These are phyloP conservation scores for Dryas alaskensis DNA, from an alignment of 306 rosid species.

Conservation along the genomic window DNA sequence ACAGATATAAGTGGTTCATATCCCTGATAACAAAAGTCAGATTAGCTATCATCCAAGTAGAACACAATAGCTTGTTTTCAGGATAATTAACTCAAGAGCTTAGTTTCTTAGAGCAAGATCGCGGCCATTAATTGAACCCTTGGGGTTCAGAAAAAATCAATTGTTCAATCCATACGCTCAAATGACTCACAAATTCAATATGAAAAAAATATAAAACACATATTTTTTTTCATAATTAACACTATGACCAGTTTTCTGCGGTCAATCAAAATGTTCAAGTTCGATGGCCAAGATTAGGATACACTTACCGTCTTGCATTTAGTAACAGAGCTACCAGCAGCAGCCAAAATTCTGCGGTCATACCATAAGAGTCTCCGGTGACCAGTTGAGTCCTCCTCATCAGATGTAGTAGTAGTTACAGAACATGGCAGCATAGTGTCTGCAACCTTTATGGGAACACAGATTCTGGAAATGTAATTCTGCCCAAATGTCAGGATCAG, in stretches of 20 bases:
- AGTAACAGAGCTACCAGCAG: conserved; percentile 13
- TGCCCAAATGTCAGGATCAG: conserved; percentile 84
- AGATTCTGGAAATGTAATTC: conserved; percentile 63
- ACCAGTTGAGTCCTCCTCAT: conserved; percentile 25
- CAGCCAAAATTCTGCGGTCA: conserved; percentile 65
- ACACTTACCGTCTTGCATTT: conserved; percentile 58
- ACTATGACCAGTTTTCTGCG: background rate
- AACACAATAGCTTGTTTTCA: background rate
- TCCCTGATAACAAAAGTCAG: conserved; percentile 49
- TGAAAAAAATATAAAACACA: background rate
- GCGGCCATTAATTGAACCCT: no score
- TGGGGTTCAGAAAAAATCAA: background rate
- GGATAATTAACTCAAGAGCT: no score
- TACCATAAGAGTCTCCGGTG: conserved; percentile 58
- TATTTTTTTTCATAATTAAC: background rate
- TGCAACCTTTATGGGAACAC: conserved; percentile 53
- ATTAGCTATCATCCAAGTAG: conserved; percentile 4
- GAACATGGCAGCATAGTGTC: conserved; percentile 77
- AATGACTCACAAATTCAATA: background rate
- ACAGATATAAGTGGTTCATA: conserved; percentile 65
- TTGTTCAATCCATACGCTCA: background rate
- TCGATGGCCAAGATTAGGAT: conserved; percentile 1
- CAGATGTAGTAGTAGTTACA: conserved; percentile 8
- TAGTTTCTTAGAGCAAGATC: no score
- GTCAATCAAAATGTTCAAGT: conserved; percentile 4